These are phyloP conservation scores for Trichoderma guizhouense DNA, from an alignment of 2,329 filamentous ascomycete genomes.

Conservation along the genomic window DNA sequence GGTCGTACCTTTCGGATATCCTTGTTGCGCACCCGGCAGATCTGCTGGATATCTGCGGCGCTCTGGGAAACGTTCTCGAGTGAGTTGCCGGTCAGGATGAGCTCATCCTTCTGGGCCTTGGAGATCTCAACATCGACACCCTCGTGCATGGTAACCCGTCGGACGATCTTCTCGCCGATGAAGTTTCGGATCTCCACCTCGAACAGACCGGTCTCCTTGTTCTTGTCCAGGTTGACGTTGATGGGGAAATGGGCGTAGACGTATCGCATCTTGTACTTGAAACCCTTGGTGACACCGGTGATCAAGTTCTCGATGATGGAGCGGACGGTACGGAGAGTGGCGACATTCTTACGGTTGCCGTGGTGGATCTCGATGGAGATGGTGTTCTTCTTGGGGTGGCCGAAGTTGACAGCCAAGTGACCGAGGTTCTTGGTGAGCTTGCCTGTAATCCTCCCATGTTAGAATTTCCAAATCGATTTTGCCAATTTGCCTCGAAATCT, in stretches of 20 bases:
- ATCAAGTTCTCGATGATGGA: constrained; percentile 99
- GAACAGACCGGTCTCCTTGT: constrained; percentile 78
- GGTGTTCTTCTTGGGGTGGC: constrained; percentile 75
- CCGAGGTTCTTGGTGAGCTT: constrained; percentile 96
- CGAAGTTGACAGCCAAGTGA: constrained; percentile 96
- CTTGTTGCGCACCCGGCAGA: constrained; percentile 99
- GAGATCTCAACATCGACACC: constrained; percentile 91
- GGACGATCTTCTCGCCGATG: constrained; percentile 98
- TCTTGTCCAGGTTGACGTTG: constrained; percentile 99
- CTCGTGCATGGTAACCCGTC: constrained; percentile 80
- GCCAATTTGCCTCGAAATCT: neutral
- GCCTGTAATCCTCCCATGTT: constrained; percentile 48
- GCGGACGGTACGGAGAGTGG: constrained; percentile 95
- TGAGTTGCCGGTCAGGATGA: constrained; percentile 88
- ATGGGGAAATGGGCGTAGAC: constrained; percentile 99
- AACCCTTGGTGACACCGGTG: constrained; percentile 96
- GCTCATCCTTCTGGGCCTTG: constrained; percentile 95
- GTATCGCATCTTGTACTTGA: constrained; percentile 99
- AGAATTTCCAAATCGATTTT: constrained; percentile 2
- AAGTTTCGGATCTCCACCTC: constrained; percentile 99
- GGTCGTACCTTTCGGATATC: constrained; percentile 93
- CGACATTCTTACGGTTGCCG: constrained; percentile 95
- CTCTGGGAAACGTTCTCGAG: constrained; percentile 97
- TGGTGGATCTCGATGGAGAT: constrained; percentile 99
- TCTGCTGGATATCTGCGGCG: constrained; percentile 98